Evolutionary conservation across 345 rosid genomes (phyloP), one percentile per base, ranked within the genome.

Genomic region (Lepidium africanum): DNA sequence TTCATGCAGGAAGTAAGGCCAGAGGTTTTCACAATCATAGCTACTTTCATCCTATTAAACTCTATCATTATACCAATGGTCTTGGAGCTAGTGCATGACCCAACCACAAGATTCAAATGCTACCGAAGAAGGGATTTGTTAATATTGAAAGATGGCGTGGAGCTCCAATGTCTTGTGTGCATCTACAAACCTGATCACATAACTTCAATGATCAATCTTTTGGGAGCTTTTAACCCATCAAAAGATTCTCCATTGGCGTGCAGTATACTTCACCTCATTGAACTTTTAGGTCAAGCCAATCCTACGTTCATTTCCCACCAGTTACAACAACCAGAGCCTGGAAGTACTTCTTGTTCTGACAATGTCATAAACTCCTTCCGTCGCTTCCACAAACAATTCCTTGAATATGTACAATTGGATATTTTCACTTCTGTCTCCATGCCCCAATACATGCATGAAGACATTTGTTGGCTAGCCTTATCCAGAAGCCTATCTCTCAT

Each of bases 241-340:
- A 48, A 38, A 62, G 81, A 77, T 9, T 54, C 65, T 37, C 84
- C 82, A 5, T 3, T 86, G 37, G 41, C 33, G 40, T 76, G 85
- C 35, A 62, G 72, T 57, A 81, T 70, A 14, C 85, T 82, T 59
- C 88, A 83, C 57, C 83, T 86, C 36, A 57, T 80, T 10, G 79
- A 83, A 59, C 80, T 85, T 27, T 56, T 71, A n/a, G 88, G 88
- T 27, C 78, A 67, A 54, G 69, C 81, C 33, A 61, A 57, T 40
- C 90, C 96, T 1, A 46, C 80, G 63, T 77, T 85, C 66, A 75
- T 85, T 19, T 65, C 82, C 45, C 92, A 87, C 70, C 71, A 78
- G 59, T 51, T 69, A 61, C 79, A 79, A 41, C 36, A 69, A 5
- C 74, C 57, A 27, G 64, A 62, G 35, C 23, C 23, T 3, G 69